Evolutionary conservation across 2,329 filamentous ascomycete genomes (phyloP), one percentile per base, ranked within the genome.

Genomic region (Fusarium liriodendri): DNA sequence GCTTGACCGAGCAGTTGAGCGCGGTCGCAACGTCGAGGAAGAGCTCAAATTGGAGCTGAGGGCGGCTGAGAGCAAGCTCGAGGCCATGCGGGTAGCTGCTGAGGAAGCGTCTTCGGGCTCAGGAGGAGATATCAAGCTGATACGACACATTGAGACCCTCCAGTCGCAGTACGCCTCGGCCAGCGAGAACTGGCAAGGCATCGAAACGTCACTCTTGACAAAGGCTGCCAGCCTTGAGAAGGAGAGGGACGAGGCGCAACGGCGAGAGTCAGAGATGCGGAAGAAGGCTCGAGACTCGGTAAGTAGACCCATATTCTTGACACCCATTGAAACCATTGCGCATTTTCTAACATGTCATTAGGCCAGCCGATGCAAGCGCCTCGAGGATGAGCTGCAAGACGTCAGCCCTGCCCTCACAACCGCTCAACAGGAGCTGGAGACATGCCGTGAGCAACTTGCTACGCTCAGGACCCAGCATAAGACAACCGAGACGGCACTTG

Each of bases 171-270:
- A 99, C 83, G 92, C 95, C 1, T 92, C 97, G 64, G 97, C 97
- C 1, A 97, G 94, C 76, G 95, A 97, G 79, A 99, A 99, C 78
- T 99, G 97, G 97, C 95, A 98, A 80, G 94, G 95, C 1, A 97
- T 99, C 71, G 96, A 99, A 82, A 90, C 93, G 11, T 97, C 94
- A 3, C 84, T 99, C 35, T 89, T 96, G 60, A 91, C 94, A 25
- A 90, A 95, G 66, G 88, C 97, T 13, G 88, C 92, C 5, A 92
- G 87, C 59, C 86, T 98, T 11, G 97, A 99, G 81, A 97, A 93
- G 80, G 97, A 99, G 82, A 91, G 94, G 65, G 95, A 98, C 79
- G 97, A 99, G 78, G 90, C 94, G 10, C 88, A 91, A 59, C 92
- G 92, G 75, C 91, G 94, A 67, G 97, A 99, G 83, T 92, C 90